Evolutionary conservation across 106 monocot species (phyloP), one percentile per base, ranked within the genome.

Genomic region (Dioscorea dumetorum): DNA sequence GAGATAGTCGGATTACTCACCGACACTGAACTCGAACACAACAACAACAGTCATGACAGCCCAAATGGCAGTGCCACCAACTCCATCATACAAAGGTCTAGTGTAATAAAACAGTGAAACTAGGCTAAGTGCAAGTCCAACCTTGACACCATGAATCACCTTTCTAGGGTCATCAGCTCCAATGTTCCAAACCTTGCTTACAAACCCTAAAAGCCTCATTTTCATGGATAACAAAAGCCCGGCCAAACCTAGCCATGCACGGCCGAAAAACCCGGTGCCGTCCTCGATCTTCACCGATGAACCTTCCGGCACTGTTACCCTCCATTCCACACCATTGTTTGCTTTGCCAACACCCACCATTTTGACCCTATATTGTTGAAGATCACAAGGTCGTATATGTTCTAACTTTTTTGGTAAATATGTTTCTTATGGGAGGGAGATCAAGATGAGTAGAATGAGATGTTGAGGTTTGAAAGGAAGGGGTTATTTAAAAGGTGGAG

Each of bases 1-100:
- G 9, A 54, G 5, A 0, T 18, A 19, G 17, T 18, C 19, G 3
- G 41, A 22, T 28, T 28, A 60, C 77, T 50, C 70, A 90, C 89
- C 89, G 8, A 83, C 82, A 31, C 77, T 72, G 61, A 67, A 83
- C 23, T 90, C 90, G 16, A 86, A 85, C n/a, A 86, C 51, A 5
- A 80, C 80, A 4, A 85, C 90, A 3, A 82, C 85, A 0, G 85
- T 90, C 77, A 90, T 80, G 5, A 90, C 71, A 5, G 90, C 90
- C 85, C 85, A 82, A 82, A 90, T 80, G 13, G 90, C 80, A 54
- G 15, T 54, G 8, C 77, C 78, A 5, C 85, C 85, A 9, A 90
- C 77, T 5, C 90, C 90, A 8, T 80, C 77, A 20, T 90, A 90
- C 66, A 90, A 57, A 4, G 90, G 85, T 41, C 76, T 74, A 1